These are phyloP conservation scores for Candida easanensis DNA, from an alignment of 805 yeast genomes.

Conservation along the genomic window DNA sequence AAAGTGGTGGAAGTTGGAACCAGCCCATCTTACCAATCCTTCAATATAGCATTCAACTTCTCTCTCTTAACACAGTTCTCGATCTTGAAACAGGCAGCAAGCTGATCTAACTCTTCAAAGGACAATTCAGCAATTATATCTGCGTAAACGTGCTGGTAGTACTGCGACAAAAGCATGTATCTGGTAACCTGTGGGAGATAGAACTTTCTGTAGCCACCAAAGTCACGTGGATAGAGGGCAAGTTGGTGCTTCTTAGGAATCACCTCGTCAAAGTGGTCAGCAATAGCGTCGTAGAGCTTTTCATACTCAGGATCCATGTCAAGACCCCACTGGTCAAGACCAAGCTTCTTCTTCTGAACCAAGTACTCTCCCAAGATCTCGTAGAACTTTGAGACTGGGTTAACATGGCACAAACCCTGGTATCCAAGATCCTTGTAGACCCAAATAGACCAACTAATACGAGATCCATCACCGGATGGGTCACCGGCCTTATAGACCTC, in stretches of 20 bases:
- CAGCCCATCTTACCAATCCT: conserved; percentile 10
- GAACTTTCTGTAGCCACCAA: conserved; percentile 35
- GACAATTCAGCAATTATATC: conserved; percentile 39
- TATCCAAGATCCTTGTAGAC: conserved; percentile 51
- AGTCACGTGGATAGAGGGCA: conserved; percentile 38
- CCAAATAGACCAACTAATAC: conserved; percentile 54
- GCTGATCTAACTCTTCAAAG: conserved; percentile 46
- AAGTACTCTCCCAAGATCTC: conserved; percentile 41
- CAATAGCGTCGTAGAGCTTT: conserved; percentile 35
- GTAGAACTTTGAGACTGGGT: conserved; percentile 43
- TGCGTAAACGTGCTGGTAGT: conserved; percentile 44
- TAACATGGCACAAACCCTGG: conserved; percentile 47
- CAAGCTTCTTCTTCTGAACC: conserved; percentile 41
- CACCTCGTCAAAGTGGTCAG: conserved; percentile 36
- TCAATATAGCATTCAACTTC: conserved; percentile 33
- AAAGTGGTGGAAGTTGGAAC: no score
- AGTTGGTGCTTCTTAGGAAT: conserved; percentile 40
- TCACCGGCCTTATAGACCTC: conserved; percentile 43
- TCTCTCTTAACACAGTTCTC: conserved; percentile 44
- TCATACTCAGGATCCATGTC: conserved; percentile 41
- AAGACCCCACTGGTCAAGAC: conserved; percentile 50
- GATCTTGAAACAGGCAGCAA: conserved; percentile 48
- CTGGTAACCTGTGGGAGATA: conserved; percentile 40
- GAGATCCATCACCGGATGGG: conserved; percentile 44
- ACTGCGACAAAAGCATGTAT: conserved; percentile 44